Evolutionary conservation across 2,329 filamentous ascomycete species (phyloP), one percentile per base, ranked within the genome.

Genomic region (Clarireedia hainanense): DNA sequence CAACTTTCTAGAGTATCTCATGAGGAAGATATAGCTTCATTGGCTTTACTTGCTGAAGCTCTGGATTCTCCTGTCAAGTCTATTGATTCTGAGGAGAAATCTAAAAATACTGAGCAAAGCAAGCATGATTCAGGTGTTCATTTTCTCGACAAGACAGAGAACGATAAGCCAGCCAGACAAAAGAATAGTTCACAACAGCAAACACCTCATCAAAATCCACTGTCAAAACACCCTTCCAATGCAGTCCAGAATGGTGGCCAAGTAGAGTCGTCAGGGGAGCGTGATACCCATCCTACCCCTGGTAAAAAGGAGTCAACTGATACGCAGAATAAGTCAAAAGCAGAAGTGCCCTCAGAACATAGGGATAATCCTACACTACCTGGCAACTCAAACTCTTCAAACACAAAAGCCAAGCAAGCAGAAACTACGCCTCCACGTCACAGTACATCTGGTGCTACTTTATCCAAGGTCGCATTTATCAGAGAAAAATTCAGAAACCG

Each of bases 1-100:
- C 58, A 47, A 5, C 45, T 57, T 17, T 52, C 51, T 37, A 20
- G 47, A 23, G 17, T 65, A 24, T 65, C 63, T 14, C 55, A 63
- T 27, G 60, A 63, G 34, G 56, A 64, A 27, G 63, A 65, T 37
- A 43, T 58, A 34, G 55, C 57, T 23, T 65, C 61, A 37, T 49
- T 64, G 30, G 57, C 57, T 36, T 48, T 58, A 14, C 57, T 64
- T 14, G 57, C 57, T 6, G 20, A 54, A 23, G 59, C 52, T 50
- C 50, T 65, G n/a, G 50, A 53, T 15, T 52, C 50, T 15, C 49
- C 50, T 39, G 36, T 2, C 6, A 23, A 26, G n/a, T 26, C 50
- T 9, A 40, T 40, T 26, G n/a, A 23, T n/a, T 24, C 27, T 9
- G 36, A 36, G 30, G 37, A 50, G 4, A 42, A 47, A 27, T 12